Percentiles rank a stretch among this genome's conserved stretches.
phyloP scores from a whole-genome alignment of 331 rosid species.

The Cydonia oblonga region DNA sequence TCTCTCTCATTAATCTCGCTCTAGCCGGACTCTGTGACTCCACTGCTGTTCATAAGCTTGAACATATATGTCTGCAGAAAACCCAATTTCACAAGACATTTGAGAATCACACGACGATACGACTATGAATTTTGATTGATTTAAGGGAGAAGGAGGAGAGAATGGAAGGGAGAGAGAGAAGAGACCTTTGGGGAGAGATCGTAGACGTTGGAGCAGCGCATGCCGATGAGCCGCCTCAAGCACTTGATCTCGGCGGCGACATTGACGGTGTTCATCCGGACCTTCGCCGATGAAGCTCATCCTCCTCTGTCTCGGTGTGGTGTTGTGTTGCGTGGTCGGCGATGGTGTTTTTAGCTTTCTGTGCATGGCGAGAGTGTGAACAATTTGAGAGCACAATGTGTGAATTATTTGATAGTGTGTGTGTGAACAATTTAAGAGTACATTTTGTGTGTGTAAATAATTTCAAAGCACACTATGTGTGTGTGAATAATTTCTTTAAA shows the following conservation, averaged over 20 bases:
- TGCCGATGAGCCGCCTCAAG: constrained; percentile 71
- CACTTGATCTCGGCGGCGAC: constrained; percentile 98
- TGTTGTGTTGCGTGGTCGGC: neutral
- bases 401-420: too few species aligned
- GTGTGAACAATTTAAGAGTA: too few species aligned
- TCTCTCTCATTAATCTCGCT: constrained; percentile 36
- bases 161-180: neutral
- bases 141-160: neutral
- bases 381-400: too few species aligned
- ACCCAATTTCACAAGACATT: neutral
- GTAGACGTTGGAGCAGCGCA: constrained; percentile 96
- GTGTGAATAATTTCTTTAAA: too few species aligned
- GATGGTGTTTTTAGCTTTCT: neutral
- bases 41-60: constrained; percentile 93
- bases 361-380: neutral
- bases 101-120: too few species aligned
- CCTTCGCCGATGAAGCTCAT: constrained; percentile 25
- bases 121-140: neutral
- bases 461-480: too few species aligned
- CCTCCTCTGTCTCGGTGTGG: neutral
- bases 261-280: constrained; percentile 98
- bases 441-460: too few species aligned
- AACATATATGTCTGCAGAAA: constrained; percentile 68
- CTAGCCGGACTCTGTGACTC: constrained; percentile 90
- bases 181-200: constrained; percentile 88